Percentiles rank a stretch among this genome's conserved stretches.
phyloP scores from a whole-genome alignment of 108 stramenopile species.

The Skeletonema marinoi region DNA sequence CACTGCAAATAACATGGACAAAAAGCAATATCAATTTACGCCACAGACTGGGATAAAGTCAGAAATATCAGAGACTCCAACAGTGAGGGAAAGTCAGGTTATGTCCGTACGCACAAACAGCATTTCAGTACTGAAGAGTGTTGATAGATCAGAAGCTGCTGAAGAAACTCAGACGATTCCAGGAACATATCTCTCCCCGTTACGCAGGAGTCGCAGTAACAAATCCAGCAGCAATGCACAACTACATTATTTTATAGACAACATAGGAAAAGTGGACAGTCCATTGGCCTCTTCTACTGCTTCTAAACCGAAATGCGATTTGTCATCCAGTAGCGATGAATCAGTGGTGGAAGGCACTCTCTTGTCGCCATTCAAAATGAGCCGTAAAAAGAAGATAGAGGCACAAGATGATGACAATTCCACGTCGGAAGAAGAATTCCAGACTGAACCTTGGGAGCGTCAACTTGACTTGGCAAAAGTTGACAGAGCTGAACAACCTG shows the following conservation, averaged over 20 bases:
- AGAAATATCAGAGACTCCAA: neutral
- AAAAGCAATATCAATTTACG: neutral
- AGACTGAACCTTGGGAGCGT: neutral
- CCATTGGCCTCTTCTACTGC: neutral
- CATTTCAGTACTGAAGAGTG: neutral
- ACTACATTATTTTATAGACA: neutral
- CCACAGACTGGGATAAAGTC: neutral
- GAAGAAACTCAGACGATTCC: constrained; percentile 4
- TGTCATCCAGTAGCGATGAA: neutral
- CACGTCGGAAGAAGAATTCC: neutral
- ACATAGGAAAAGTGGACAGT: neutral
- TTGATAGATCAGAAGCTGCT: neutral
- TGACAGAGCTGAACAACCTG: neutral
- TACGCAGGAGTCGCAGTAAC: neutral
- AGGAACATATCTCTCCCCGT: neutral
- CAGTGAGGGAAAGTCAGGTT: neutral
- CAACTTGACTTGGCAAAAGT: neutral
- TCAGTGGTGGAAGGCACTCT: neutral
- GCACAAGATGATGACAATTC: neutral
- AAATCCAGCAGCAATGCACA: neutral
- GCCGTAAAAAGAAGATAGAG: neutral
- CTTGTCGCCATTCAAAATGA: neutral
- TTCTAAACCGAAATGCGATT: neutral
- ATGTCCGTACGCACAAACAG: neutral
- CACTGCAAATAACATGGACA: neutral